Evolutionary conservation across 306 rosid species (phyloP), one percentile per base, ranked within the genome.

Genomic region (Ziziphus jujuba): DNA sequence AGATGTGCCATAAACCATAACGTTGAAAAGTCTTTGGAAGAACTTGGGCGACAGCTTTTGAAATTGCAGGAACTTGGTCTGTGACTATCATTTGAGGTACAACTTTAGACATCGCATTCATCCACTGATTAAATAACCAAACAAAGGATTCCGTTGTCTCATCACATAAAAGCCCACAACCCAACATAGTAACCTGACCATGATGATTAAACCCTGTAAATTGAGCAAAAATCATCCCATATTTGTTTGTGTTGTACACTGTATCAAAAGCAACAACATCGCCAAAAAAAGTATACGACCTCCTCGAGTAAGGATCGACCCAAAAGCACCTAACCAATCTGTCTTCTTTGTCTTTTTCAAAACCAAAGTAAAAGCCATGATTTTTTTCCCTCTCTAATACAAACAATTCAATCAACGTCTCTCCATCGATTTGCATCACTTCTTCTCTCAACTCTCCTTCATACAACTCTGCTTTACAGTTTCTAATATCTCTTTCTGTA

Each of bases 51-150:
- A 49, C 49, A 3, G 17, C 57, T 48, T 48, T 31, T 34, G 40
- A 19, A 10, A 64, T 47, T 1, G 28, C 24, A 5, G 9, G 58
- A 45, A 23, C 57, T 49, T 65, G 45, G 28, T 64, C 3, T 22
- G 19, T 64, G n/a, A 49, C 49, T 7, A 48, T 64, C 47, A 64
- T 15, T 31, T 47, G 48, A 14, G 69, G 69, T 3, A 24, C 14
- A 19, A n/a, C 31, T 9, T 31, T 19, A 5, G 28, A 0, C 17
- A 17, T 63, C 15, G 56, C 56, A 40, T 63, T 12, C 25, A 23
- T 2, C 23, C 45, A 63, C 0, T 28, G 9, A 24, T 48, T 9
- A 49, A 63, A 49, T 16, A 47, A 25, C 56, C 56, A 63, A 45
- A 48, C 15, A 25, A 47, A 63, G 2, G 44, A 63, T 6, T 49